A percentile compares a stretch with the other conserved stretches of the same genome.
Conservation (phyloP, 495 filamentous ascomycete genomes). For the Stereocaulon alpinum region DNA sequence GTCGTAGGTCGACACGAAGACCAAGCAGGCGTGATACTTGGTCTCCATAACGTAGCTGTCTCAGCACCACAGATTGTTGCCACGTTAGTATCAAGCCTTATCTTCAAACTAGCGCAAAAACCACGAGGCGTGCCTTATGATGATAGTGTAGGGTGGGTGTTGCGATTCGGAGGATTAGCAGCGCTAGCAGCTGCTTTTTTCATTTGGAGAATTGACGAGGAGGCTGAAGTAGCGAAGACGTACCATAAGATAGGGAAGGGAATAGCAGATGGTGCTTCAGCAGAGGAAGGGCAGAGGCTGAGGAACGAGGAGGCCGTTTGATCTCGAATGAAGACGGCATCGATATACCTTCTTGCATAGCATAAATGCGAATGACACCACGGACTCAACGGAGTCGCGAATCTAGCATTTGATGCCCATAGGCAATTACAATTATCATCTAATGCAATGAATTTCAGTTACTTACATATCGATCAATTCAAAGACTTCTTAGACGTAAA, state of each 20-base stretch:
- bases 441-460: too few relatives aligned
- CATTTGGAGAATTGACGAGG: constrained; percentile 37
- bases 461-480: too few relatives aligned
- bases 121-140: constrained; percentile 72
- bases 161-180: constrained; percentile 68
- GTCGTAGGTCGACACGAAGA: constrained; percentile 35
- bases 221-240: constrained; percentile 15
- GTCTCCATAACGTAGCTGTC: constrained; percentile 86
- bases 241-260: background rate
- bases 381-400: too few relatives aligned
- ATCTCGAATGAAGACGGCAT: background rate
- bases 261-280: background rate
- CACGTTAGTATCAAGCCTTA: constrained; percentile 65
- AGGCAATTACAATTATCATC: too few relatives aligned
- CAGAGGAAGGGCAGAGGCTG: background rate
- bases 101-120: constrained; percentile 75
- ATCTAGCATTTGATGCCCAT: too few relatives aligned
- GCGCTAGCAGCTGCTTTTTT: constrained; percentile 69
- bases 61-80: constrained; percentile 81
- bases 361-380: too few relatives aligned
- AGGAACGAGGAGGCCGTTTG: constrained; percentile 2
- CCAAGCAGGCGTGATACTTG: constrained; percentile 81
- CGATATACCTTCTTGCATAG: too few relatives aligned
- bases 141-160: constrained; percentile 73
- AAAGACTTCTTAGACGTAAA: too few relatives aligned